A percentile compares a stretch with the other conserved stretches of the same genome.
phyloP scores from a whole-genome alignment of 2,329 filamentous ascomycete species.

The Macrophomina phaseolina region DNA sequence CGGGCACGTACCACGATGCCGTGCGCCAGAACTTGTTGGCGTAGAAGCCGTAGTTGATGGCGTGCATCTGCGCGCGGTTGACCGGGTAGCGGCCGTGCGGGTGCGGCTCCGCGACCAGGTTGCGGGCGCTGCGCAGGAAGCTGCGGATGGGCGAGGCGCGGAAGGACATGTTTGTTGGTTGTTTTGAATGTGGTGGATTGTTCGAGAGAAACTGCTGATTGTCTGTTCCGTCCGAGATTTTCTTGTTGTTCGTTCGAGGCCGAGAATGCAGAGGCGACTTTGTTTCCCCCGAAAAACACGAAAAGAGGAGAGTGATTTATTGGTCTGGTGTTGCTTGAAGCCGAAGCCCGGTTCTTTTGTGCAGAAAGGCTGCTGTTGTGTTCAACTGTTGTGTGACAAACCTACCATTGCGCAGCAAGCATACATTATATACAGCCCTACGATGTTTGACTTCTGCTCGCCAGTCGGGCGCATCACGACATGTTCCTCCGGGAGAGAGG shows the following conservation, averaged over 20 bases:
- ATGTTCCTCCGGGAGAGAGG: neutral
- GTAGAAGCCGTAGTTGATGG: constrained; percentile 34
- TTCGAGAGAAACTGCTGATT: neutral
- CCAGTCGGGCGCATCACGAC: constrained; percentile 9
- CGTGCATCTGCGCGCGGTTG: constrained; percentile 35
- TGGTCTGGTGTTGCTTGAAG: neutral
- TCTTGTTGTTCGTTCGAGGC: neutral
- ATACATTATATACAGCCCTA: constrained; percentile 24
- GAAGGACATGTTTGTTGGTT: constrained; percentile 23
- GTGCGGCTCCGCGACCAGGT: constrained; percentile 42
- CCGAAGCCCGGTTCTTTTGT: neutral
- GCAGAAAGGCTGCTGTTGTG: neutral
- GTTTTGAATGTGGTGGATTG: constrained; percentile 5
- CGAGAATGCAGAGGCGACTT: neutral
- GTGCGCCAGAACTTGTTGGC: constrained; percentile 35
- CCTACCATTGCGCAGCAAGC: constrained; percentile 18
- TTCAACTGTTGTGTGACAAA: constrained; percentile 20
- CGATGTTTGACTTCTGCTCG: neutral
- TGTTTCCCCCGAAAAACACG: neutral
- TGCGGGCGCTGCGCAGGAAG: constrained; percentile 40
- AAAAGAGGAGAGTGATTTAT: constrained; percentile 6
- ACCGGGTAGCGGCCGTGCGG: constrained; percentile 42
- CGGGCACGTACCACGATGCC: constrained; percentile 39
- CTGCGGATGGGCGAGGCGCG: constrained; percentile 34
- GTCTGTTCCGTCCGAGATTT: neutral